Evolutionary conservation across 2,329 filamentous ascomycete species (phyloP), one percentile per base, ranked within the genome.

Genomic region (Fusarium avenaceum): DNA sequence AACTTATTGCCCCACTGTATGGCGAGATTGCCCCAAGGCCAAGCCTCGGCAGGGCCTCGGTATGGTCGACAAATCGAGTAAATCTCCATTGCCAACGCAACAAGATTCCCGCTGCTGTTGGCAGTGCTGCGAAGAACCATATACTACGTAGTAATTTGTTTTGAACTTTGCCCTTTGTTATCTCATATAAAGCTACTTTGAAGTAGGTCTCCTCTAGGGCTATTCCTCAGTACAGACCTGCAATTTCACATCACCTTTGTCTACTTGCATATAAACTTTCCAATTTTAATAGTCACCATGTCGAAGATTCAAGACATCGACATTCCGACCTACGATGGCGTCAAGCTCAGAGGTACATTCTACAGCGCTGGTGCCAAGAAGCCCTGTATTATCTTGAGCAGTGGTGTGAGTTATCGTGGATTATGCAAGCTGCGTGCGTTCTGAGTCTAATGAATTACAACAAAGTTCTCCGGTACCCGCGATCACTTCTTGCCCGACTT

Each of bases 401-500:
- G 47, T 39, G 47, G 47, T 49, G 47, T 49, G 33, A 49, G 47
- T 49, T 20, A 11, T 28, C 4, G 20, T 39, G 46, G 15, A 38
- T 26, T 26, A 9, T 26, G 26, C 26, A 3, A 26, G 26, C 22
- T 49, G 19, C 32, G 15, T 49, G 13, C 11, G 10, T 38, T n/a
- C 17, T 39, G 46, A 35, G 45, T 22, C 46, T 49, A 14, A 49
- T 20, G 8, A 14, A 5, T 13, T 39, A 8, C 26, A 49, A 49
- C 3, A 38, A 13, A 49, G 47, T 49, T 49, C 47, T 49, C 47
- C 7, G 47, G 47, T 49, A 38, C 33, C 13, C 47, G 47, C 5
- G 33, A 39, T 39, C 47, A 49, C 33, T 49, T 49, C 15, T 39
- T 49, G 20, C 47, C 47, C 4, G 47, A 49, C 22, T 49, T 49